These are phyloP conservation scores for Nymphaea colorata DNA, from an alignment of 164 flowering plant genomes.

Conservation along the genomic window DNA sequence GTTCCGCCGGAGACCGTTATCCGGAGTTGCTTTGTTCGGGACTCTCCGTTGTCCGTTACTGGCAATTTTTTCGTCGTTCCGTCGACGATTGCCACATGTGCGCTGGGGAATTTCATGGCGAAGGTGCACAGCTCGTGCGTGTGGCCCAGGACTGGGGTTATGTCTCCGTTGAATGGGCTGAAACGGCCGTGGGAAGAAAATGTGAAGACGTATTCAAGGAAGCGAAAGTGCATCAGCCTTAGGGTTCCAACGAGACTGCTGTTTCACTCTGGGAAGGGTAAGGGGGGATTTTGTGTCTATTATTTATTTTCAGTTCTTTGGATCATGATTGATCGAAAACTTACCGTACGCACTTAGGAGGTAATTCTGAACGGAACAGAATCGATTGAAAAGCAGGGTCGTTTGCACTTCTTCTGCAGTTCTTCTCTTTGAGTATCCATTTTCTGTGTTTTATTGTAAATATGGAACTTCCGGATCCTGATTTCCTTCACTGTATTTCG, in stretches of 20 bases:
- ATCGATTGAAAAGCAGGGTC: no score
- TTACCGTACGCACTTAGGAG: no score
- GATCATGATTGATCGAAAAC: no score
- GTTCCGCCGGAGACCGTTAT: constrained; percentile 18
- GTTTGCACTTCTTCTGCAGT: no score
- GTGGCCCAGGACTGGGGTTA: constrained; percentile 7
- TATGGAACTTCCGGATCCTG: no score
- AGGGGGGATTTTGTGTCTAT: not conserved
- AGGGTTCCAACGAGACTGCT: constrained; percentile 11
- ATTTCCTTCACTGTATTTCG: no score
- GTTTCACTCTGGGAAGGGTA: constrained; percentile 13
- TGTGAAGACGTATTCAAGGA: constrained; percentile 20
- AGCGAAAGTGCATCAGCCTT: constrained; percentile 23
- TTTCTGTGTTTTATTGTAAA: no score
- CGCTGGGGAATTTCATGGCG: constrained; percentile 10
- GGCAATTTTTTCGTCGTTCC: constrained; percentile 15
- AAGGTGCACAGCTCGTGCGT: constrained; percentile 3
- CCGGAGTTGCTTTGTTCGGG: constrained; percentile 28
- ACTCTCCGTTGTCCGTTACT: constrained; percentile 26
- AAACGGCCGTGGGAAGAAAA: constrained; percentile 8
- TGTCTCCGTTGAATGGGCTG: constrained; percentile 2
- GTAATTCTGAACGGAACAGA: no score
- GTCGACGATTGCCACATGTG: constrained; percentile 9
- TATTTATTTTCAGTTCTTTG: no score
- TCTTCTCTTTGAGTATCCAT: no score